phyloP scores from a whole-genome alignment of 2,329 filamentous ascomycete genomes.

The Ustilaginoidea virens region DNA sequence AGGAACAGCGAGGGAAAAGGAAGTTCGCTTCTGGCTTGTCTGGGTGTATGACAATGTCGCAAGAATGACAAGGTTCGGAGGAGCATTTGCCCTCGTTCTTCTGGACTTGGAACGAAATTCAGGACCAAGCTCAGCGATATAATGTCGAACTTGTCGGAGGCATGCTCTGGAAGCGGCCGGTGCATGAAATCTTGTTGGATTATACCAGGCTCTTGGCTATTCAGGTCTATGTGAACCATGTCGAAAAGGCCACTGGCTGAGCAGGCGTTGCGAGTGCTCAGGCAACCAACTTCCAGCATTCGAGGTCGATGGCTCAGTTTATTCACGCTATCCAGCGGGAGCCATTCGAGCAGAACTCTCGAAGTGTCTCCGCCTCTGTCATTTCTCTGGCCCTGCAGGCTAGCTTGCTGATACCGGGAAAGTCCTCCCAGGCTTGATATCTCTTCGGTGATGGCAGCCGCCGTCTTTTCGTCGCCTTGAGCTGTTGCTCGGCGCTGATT shows the following conservation, averaged over 20 bases:
- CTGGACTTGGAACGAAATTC: conserved; percentile 78
- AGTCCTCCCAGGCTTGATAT: conserved; percentile 45
- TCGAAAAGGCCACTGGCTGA: conserved; percentile 56
- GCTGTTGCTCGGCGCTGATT: conserved; percentile 36
- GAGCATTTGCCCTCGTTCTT: conserved; percentile 71
- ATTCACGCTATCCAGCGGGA: conserved; percentile 20
- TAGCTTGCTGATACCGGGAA: conserved; percentile 49
- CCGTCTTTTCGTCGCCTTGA: conserved; percentile 32
- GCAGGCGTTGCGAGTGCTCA: conserved; percentile 75
- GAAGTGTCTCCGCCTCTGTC: conserved; percentile 56
- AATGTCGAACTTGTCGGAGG: conserved; percentile 62
- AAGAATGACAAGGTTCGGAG: conserved; percentile 59
- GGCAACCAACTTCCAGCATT: conserved; percentile 78
- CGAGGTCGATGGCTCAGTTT: conserved; percentile 24
- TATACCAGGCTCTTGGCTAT: conserved; percentile 72
- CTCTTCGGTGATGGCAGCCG: conserved; percentile 33
- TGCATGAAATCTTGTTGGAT: conserved; percentile 89
- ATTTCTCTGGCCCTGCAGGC: conserved; percentile 49
- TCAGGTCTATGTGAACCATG: conserved; percentile 74
- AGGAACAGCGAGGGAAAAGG: conserved; percentile 63
- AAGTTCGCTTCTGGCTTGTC: conserved; percentile 11
- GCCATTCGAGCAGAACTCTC: conserved; percentile 47
- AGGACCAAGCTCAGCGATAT: conserved; percentile 85
- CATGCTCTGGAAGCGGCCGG: conserved; percentile 51
- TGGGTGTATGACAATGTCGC: conserved; percentile 11